Evolutionary conservation across 2,329 filamentous ascomycete genomes (phyloP), one percentile per base, ranked within the genome.

Genomic region (Tympanopsis confertula): DNA sequence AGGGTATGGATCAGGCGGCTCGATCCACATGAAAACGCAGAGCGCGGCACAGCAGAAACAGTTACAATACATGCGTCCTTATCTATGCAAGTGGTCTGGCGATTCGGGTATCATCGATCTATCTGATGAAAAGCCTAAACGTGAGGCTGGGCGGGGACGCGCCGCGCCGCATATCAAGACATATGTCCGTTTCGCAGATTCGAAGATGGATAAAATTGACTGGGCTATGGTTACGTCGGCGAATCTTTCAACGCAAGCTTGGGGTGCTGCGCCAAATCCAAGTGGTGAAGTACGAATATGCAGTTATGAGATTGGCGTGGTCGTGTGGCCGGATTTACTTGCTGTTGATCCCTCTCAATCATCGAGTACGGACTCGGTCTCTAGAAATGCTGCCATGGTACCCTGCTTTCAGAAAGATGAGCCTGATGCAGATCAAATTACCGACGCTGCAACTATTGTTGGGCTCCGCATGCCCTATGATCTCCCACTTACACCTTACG

Each of bases 161-260:
- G 73, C 72, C 19, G 72, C 73, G 2, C 74, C 74, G 1, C 74
- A 78, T 44, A 73, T 78, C 46, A 79, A 79, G 45, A 78, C 73
- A 0, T 79, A 76, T 44, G 64, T 75, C 36, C 65, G 68, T 3
- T 76, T 33, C 30, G 10, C 30, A 18, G 30, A 33, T 18, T 10
- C 30, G 15, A 28, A 28, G 24, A 33, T 33, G 30, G 30, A 33
- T 7, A 10, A 10, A 7, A 33, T 33, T 7, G 30, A 75, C 39
- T 78, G 74, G 74, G 72, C 71, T 2, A 65, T 79, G 57, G 47
- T 78, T 10, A 75, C 71, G 1, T 74, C 69, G 15, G 74, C 74
- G 2, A 79, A 78, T 43, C 49, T 79, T 13, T 75, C 70, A 5
- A 75, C 66, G 32, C 74, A 78, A 51, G 74, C 74, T 0, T 79